Conservation (phyloP, 331 rosid species). For the Rosa hybrid region DNA sequence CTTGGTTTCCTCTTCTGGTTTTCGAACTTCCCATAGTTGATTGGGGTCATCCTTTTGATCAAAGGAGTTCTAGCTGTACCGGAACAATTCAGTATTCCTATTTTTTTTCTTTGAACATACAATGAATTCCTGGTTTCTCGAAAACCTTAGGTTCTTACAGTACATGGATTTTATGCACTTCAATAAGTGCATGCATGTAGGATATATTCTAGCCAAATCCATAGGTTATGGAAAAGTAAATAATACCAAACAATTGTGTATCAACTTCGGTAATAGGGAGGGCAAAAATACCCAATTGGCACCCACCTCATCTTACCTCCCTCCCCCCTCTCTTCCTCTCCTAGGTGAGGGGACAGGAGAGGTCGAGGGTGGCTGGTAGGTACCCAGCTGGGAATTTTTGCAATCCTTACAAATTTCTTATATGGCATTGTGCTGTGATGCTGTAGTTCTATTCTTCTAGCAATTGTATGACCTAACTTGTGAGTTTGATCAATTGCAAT, state of each 20-base stretch:
- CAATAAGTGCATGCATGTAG: background rate
- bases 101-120: background rate
- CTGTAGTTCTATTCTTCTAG: background rate
- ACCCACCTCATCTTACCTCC: background rate
- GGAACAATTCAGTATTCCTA: background rate
- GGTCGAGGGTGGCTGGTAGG: background rate
- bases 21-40: background rate
- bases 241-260: background rate
- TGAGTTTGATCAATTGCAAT: background rate
- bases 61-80: background rate
- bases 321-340: background rate
- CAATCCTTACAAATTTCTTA: background rate
- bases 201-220: background rate
- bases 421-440: background rate
- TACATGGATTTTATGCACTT: background rate
- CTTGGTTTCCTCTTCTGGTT: constrained; percentile 10
- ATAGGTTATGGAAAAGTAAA: background rate
- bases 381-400: background rate
- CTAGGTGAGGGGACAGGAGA: background rate
- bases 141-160: background rate
- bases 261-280: background rate
- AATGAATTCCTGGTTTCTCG: background rate
- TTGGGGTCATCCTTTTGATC: background rate
- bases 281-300: background rate
- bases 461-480: background rate